A percentile compares a stretch with the other conserved stretches of the same genome.
Conservation (phyloP, 2,329 filamentous ascomycete genomes). For the Magnaporthiopsis incrustans region DNA sequence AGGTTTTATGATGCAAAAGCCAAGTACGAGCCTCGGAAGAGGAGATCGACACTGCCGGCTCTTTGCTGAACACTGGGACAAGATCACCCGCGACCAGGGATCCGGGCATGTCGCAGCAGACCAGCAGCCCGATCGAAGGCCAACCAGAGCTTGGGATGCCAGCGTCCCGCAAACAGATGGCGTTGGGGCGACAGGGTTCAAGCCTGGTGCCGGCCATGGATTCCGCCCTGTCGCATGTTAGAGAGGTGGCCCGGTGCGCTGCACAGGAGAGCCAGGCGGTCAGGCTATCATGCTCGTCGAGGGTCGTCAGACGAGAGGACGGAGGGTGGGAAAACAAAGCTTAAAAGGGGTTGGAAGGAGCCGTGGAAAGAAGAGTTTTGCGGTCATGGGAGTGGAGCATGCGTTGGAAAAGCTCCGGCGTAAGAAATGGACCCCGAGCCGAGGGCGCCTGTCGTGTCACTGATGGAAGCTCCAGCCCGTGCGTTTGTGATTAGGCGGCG, state of each 20-base stretch:
- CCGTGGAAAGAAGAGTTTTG: not conserved
- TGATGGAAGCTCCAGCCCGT: not conserved
- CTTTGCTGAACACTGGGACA: not conserved
- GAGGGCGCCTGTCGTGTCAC: not conserved
- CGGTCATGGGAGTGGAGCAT: not conserved
- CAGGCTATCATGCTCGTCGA: not conserved
- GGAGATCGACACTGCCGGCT: not conserved
- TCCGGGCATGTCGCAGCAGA: not conserved
- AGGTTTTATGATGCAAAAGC: not conserved
- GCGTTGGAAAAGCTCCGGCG: not conserved
- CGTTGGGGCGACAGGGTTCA: constrained; percentile 2
- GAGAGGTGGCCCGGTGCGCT: not conserved
- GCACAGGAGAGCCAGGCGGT: not conserved
- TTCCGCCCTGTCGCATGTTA: not conserved
- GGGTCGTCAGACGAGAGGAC: not conserved
- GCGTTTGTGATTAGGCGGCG: not conserved
- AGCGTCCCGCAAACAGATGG: constrained; percentile 1
- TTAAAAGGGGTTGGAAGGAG: not conserved
- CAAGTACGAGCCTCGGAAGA: not conserved
- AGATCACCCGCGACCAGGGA: not conserved
- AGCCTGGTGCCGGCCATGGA: constrained; percentile 5
- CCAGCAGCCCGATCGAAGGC: not conserved
- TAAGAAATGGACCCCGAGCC: not conserved
- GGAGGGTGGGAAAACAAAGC: not conserved
- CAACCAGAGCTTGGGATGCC: constrained; percentile 4